Percentiles rank a stretch among this genome's conserved stretches.
Evolutionary conservation across 169 alveolate genomes (phyloP).

Genomic region (Pseudocohnilembus persalinus): DNA sequence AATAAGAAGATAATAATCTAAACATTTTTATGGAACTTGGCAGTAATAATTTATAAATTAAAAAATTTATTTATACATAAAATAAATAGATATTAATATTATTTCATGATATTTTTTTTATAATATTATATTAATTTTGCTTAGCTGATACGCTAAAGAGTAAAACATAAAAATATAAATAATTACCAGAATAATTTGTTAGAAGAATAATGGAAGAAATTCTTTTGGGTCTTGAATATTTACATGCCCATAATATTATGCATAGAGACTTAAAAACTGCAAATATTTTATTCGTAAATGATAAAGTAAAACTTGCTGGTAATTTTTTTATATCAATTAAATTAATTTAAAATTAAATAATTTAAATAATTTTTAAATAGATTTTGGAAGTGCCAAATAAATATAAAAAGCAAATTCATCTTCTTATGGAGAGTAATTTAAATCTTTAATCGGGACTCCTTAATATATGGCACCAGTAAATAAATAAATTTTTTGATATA

Average conservation of each 20-base stretch:
- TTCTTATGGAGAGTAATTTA: constrained; percentile 21
- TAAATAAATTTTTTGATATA: constrained; percentile 38
- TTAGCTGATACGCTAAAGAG: constrained; percentile 61
- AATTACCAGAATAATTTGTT: constrained; percentile 66
- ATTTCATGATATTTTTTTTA: background rate
- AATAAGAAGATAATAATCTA: constrained; percentile 14
- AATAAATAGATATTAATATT: background rate
- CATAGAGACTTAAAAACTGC: constrained; percentile 84
- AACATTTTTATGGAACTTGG: constrained; percentile 42
- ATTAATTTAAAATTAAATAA: constrained; percentile 44
- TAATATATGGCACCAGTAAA: constrained; percentile 75
- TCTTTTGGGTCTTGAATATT: constrained; percentile 67
- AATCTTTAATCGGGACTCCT: constrained; percentile 60
- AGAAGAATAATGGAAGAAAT: constrained; percentile 64
- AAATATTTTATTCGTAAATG: constrained; percentile 71
- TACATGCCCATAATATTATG: constrained; percentile 69
- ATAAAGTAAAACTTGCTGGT: constrained; percentile 78
- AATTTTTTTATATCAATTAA: constrained; percentile 45
- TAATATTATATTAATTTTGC: constrained; percentile 39
- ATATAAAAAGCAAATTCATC: constrained; percentile 35
- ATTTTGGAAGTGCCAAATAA: constrained; percentile 66
- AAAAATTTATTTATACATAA: background rate
- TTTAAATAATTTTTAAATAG: constrained; percentile 45
- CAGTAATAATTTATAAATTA: constrained; percentile 7
- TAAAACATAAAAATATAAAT: constrained; percentile 63